A percentile compares a stretch with the other conserved stretches of the same genome.
phyloP scores from a whole-genome alignment of 2,329 filamentous ascomycete species.

The Colletotrichum gigasporum region DNA sequence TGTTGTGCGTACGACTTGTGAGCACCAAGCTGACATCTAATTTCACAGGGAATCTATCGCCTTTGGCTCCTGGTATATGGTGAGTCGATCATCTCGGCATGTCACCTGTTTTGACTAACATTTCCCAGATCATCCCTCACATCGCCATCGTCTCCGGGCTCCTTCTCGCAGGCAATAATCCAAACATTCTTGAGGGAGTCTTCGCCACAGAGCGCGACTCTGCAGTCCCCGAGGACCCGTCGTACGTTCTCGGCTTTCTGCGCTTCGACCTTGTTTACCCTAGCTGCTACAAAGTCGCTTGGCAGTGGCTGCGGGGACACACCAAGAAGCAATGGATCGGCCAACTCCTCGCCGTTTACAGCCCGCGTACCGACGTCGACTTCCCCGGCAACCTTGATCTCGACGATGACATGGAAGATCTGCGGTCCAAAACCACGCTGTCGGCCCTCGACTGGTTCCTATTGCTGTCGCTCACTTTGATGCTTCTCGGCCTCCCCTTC shows the following conservation, averaged over 20 bases:
- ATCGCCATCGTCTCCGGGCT: conserved; percentile 37
- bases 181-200: conserved; percentile 39
- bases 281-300: conserved; percentile 39
- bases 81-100: conserved; percentile 3
- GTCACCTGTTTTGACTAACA: background rate
- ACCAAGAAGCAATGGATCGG: conserved; percentile 38
- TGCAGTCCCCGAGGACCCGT: conserved; percentile 15
- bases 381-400: background rate
- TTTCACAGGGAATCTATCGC: background rate
- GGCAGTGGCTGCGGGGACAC: conserved; percentile 37
- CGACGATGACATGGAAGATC: conserved; percentile 30
- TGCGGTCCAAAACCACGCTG: conserved; percentile 29
- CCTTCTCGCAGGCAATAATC: conserved; percentile 40
- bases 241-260: conserved; percentile 24
- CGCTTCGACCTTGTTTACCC: conserved; percentile 36
- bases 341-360: conserved; percentile 32
- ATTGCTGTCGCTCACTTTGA: conserved; percentile 29
- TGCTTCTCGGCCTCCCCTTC: conserved; percentile 34
- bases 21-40: background rate
- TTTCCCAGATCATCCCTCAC: conserved; percentile 36
- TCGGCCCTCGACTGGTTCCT: conserved; percentile 32
- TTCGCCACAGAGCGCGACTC: conserved; percentile 31
- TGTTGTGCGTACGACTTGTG: background rate
- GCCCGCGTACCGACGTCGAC: conserved; percentile 4
- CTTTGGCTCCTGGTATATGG: conserved; percentile 37